phyloP scores from a whole-genome alignment of 176 grass and related monocot genomes.

The Aechmea fasciata region DNA sequence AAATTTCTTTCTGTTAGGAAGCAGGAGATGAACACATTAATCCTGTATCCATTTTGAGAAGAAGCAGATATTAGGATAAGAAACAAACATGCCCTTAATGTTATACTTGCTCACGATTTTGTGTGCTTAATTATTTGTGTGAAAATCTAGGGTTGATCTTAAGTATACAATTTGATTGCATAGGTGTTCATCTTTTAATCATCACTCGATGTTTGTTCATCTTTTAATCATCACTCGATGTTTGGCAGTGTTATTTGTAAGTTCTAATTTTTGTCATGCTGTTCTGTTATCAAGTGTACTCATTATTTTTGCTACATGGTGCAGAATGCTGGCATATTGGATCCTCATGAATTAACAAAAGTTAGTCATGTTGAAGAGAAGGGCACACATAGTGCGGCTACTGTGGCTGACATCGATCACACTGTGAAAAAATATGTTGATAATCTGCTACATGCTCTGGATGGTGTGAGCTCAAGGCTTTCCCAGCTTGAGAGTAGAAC shows the following conservation, averaged over 20 bases:
- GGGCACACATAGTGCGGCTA: slow-evolving; percentile 28
- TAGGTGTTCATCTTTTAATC: no score
- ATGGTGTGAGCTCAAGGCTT: slow-evolving; percentile 66
- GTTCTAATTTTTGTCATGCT: not conserved
- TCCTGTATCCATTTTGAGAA: not conserved
- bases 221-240: no score
- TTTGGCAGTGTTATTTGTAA: no score
- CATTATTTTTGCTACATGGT: slow-evolving; percentile 7
- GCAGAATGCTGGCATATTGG: slow-evolving; percentile 41
- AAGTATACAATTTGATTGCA: no score
- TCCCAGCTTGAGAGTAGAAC: slow-evolving; percentile 63
- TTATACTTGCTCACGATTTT: no score
- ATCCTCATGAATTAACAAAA: slow-evolving; percentile 41
- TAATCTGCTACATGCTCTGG: slow-evolving; percentile 61
- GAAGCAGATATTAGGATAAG: not conserved
- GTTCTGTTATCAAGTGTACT: not conserved
- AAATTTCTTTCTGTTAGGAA: no score
- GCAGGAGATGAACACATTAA: not conserved
- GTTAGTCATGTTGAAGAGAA: slow-evolving; percentile 49
- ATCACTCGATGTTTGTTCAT: no score
- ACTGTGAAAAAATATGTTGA: slow-evolving; percentile 86
- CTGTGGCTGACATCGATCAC: slow-evolving; percentile 59
- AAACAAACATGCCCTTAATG: no score
- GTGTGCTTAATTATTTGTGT: no score
- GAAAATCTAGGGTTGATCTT: no score